Percentiles rank a stretch among this genome's conserved stretches.
Evolutionary conservation across 768 basidiomycete species (phyloP).

Genomic region (Rhodotorula sphaerocarpa): DNA sequence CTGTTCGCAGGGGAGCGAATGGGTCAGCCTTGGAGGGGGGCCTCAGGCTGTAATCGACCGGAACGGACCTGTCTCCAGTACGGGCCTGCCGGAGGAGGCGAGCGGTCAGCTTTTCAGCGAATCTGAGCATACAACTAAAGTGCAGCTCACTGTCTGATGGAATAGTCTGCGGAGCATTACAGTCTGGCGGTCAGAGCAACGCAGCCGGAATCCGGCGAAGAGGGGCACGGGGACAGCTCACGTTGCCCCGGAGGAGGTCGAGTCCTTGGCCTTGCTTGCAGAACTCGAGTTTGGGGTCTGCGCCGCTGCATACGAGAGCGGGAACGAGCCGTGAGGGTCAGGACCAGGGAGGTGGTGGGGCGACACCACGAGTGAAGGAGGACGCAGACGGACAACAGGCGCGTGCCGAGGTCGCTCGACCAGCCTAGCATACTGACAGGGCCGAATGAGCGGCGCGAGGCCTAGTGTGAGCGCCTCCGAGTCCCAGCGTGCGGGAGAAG

Average conservation of each 20-base stretch:
- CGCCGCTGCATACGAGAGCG: slow-evolving; percentile 7
- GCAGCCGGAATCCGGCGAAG: background rate
- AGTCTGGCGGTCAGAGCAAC: no score
- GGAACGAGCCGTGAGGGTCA: background rate
- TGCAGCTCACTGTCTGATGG: slow-evolving; percentile 7
- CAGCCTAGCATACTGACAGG: slow-evolving; percentile 8
- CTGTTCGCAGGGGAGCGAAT: background rate
- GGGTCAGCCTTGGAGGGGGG: background rate
- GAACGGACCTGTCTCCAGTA: slow-evolving; percentile 26
- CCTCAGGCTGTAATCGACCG: background rate
- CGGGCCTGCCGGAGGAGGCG: slow-evolving; percentile 2
- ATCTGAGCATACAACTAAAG: no score
- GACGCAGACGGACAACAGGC: slow-evolving; percentile 12
- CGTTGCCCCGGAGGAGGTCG: background rate
- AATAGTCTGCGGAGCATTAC: slow-evolving; percentile 5
- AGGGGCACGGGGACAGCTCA: background rate
- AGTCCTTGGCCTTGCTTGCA: slow-evolving; percentile 20
- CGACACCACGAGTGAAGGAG: background rate
- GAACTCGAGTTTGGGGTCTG: slow-evolving; percentile 33
- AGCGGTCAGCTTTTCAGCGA: background rate
- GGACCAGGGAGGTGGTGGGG: background rate
- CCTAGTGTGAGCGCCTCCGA: no score
- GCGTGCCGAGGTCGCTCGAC: slow-evolving; percentile 18
- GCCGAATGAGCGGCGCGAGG: background rate
- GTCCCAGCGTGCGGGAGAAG: no score